These are phyloP conservation scores for Camelina hispida DNA, from an alignment of 345 rosid genomes.

Conservation along the genomic window DNA sequence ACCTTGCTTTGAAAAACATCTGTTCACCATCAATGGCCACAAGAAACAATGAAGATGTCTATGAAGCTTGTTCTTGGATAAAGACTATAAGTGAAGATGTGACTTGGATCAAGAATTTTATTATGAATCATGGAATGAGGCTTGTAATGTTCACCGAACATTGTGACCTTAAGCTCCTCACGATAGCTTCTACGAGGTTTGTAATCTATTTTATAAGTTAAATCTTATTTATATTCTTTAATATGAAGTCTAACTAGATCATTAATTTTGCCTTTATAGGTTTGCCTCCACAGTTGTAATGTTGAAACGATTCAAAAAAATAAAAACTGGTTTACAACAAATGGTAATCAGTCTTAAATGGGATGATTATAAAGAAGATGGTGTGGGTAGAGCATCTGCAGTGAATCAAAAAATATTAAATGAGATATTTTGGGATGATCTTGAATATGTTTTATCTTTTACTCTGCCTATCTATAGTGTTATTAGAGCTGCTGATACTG, in stretches of 20 bases:
- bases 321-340: not conserved
- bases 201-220: not conserved
- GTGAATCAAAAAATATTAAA: not conserved
- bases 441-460: not conserved
- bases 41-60: not conserved
- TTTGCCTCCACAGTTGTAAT: not conserved
- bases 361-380: not conserved
- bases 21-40: not conserved
- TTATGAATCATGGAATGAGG: slow-evolving; percentile 6
- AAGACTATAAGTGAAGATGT: not conserved
- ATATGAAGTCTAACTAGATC: too few relatives aligned
- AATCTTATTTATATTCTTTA: not conserved
- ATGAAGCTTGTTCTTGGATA: not conserved
- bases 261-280: not conserved
- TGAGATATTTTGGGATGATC: not conserved
- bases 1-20: not conserved
- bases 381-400: not conserved
- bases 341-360: slow-evolving; percentile 13
- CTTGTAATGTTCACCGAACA: not conserved
- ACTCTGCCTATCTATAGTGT: too few relatives aligned
- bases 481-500: too few relatives aligned
- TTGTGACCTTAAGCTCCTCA: slow-evolving; percentile 1
- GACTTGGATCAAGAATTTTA: slow-evolving; percentile 9
- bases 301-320: not conserved
- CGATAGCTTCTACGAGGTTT: not conserved